Conservation (phyloP, 139 green algal genomes). For the Chlamydomonas eustigma region DNA sequence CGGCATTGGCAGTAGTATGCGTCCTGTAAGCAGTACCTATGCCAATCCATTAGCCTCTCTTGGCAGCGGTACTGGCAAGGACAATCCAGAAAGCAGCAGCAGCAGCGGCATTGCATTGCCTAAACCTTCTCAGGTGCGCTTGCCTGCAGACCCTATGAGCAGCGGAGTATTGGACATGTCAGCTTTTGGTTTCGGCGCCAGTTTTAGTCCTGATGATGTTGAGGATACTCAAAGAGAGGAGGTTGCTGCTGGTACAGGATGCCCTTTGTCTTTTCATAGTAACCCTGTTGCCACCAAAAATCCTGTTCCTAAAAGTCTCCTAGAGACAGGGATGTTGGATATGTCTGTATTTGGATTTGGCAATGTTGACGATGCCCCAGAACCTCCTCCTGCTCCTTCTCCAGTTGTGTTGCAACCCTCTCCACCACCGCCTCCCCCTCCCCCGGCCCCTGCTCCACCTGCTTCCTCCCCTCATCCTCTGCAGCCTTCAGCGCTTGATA, state of each 20-base stretch:
- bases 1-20: too few relatives aligned
- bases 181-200: constrained; percentile 37
- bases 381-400: not conserved
- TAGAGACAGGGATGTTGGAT: not conserved
- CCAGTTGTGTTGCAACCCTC: too few relatives aligned
- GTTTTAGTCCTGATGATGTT: not conserved
- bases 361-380: not conserved
- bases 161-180: constrained; percentile 45
- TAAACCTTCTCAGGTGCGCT: too few relatives aligned
- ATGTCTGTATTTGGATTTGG: not conserved
- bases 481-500: constrained; percentile 27
- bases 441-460: not conserved
- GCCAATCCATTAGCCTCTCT: too few relatives aligned
- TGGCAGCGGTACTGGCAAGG: too few relatives aligned
- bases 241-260: not conserved
- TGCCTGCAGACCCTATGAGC: not conserved
- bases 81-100: too few relatives aligned
- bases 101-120: too few relatives aligned
- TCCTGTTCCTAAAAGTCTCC: not conserved
- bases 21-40: too few relatives aligned
- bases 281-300: not conserved
- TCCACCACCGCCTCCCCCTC: not conserved
- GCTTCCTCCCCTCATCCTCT: too few relatives aligned
- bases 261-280: not conserved
- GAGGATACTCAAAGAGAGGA: not conserved